Percentiles rank a stretch among this genome's conserved stretches.
phyloP scores from a whole-genome alignment of 305 asterid species.

The Lippia alba region DNA sequence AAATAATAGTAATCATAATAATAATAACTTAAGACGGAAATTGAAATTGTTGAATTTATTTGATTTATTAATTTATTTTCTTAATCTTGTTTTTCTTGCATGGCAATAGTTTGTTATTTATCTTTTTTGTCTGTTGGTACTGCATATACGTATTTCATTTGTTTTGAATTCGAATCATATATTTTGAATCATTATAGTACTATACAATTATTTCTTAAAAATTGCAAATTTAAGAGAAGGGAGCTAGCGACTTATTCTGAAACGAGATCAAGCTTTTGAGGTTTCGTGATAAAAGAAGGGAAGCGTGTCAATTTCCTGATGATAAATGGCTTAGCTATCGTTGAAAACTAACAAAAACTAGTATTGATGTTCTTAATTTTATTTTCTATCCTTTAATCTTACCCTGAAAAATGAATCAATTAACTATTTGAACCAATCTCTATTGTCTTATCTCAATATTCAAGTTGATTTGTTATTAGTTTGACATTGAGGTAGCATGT shows the following conservation, averaged over 20 bases:
- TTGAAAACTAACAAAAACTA: constrained; percentile 76
- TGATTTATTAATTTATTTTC: too few relatives aligned
- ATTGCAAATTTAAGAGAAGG: constrained; percentile 76
- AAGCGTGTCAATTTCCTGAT: constrained; percentile 97
- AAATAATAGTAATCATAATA: too few relatives aligned
- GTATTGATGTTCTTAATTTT: constrained; percentile 41
- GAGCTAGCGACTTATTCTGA: constrained; percentile 95
- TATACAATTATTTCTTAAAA: constrained; percentile 6
- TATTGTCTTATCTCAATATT: constrained; percentile 7
- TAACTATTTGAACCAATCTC: too few relatives aligned
- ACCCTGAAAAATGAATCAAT: too few relatives aligned
- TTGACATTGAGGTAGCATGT: background rate
- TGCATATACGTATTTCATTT: too few relatives aligned
- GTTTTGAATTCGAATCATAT: too few relatives aligned
- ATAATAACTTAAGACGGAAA: too few relatives aligned
- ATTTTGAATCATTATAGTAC: too few relatives aligned
- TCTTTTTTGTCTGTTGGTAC: too few relatives aligned
- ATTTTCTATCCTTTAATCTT: background rate
- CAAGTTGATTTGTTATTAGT: constrained; percentile 25
- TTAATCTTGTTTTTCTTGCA: too few relatives aligned
- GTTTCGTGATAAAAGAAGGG: constrained; percentile 92
- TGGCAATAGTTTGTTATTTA: too few relatives aligned
- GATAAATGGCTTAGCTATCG: constrained; percentile 87
- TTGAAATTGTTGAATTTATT: too few relatives aligned
- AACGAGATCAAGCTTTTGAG: constrained; percentile 95